phyloP scores from a whole-genome alignment of 2,329 filamentous ascomycete species.

The Berkeleyomyces rouxiae region DNA sequence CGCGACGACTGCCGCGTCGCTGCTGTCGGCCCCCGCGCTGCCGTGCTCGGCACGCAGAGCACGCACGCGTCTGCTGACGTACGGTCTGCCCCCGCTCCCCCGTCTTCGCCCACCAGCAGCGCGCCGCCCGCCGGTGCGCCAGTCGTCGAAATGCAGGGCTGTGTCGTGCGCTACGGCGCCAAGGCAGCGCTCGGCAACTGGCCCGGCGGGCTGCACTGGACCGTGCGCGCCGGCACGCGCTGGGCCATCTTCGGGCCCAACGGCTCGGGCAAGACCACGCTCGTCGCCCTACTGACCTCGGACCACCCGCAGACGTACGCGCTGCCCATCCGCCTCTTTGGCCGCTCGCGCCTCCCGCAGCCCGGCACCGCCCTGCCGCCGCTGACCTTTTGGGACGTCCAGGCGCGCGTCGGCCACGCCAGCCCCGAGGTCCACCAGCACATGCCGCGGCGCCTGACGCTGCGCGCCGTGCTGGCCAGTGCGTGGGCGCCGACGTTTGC shows the following conservation, averaged over 20 bases:
- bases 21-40: constrained; percentile 46
- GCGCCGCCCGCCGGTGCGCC: constrained; percentile 37
- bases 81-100: constrained; percentile 26
- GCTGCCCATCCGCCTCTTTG: constrained; percentile 73
- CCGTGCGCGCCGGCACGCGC: constrained; percentile 62
- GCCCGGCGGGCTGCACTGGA: constrained; percentile 65
- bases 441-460: constrained; percentile 61
- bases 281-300: constrained; percentile 81
- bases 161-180: constrained; percentile 62
- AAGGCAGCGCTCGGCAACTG: constrained; percentile 70
- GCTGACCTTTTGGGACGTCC: constrained; percentile 84
- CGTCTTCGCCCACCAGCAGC: constrained; percentile 23
- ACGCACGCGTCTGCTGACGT: constrained; percentile 22
- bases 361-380: constrained; percentile 47
- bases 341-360: constrained; percentile 60
- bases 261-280: constrained; percentile 87
- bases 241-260: constrained; percentile 93
- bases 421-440: constrained; percentile 88
- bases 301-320: constrained; percentile 93
- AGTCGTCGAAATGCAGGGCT: constrained; percentile 74
- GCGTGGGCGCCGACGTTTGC: constrained; percentile 85
- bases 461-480: constrained; percentile 62
- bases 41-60: constrained; percentile 39
- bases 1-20: constrained; percentile 49
- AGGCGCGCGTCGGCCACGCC: constrained; percentile 77